phyloP scores from a whole-genome alignment of 345 rosid species.

The Rubroshorea leprosula region DNA sequence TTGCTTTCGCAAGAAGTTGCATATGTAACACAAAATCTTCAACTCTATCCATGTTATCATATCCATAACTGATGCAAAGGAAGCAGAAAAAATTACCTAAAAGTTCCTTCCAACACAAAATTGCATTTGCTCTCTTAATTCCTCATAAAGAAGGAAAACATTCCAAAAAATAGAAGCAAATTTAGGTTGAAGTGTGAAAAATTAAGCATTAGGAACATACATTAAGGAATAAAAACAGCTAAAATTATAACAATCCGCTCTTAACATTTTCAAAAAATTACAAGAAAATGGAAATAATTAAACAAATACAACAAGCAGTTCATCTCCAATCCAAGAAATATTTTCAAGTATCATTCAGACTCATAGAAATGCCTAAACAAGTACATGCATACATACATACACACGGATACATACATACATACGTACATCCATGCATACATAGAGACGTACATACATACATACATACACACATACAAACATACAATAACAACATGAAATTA shows the following conservation, averaged over 20 bases:
- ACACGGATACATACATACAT: background rate
- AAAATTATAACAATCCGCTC: background rate
- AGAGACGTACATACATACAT: background rate
- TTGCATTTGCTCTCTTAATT: background rate
- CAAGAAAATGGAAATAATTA: too few relatives aligned
- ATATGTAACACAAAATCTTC: slow-evolving; percentile 60
- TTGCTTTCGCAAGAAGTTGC: slow-evolving; percentile 51
- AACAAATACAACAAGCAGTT: background rate
- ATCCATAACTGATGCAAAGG: slow-evolving; percentile 42
- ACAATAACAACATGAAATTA: background rate
- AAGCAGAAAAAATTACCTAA: background rate
- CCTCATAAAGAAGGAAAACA: background rate
- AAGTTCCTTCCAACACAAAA: background rate
- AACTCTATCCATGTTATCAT: slow-evolving; percentile 62
- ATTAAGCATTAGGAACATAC: background rate
- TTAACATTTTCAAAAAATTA: background rate
- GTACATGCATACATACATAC: background rate
- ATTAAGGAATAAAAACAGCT: background rate
- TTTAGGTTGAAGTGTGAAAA: background rate
- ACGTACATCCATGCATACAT: background rate
- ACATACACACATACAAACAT: background rate
- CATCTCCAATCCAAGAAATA: background rate
- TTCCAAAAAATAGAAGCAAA: background rate
- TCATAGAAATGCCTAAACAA: background rate
- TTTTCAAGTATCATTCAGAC: background rate